Conservation (phyloP, 2,329 filamentous ascomycete genomes). For the Colletotrichum sp. region DNA sequence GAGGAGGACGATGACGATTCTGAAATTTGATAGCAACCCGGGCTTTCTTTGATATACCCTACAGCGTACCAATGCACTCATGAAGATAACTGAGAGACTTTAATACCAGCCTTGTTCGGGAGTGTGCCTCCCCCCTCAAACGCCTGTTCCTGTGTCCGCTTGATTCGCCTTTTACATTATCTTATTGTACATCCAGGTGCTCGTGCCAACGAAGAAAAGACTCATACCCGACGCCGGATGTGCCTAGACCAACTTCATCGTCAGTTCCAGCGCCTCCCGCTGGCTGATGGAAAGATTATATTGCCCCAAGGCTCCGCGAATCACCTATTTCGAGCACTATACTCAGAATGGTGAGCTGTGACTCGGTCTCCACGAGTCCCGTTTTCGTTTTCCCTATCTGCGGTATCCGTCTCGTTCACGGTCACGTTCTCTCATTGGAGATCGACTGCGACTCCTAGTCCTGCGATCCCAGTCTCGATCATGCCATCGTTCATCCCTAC, state of each 20-base stretch:
- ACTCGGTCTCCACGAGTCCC: not conserved
- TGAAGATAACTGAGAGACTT: not conserved
- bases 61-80: not conserved
- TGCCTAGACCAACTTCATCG: not conserved
- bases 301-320: not conserved
- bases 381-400: slow-evolving; percentile 39
- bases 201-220: not conserved
- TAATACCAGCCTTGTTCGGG: slow-evolving; percentile 11
- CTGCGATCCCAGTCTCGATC: slow-evolving; percentile 43
- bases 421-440: slow-evolving; percentile 40
- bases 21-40: slow-evolving; percentile 33
- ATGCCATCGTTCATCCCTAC: slow-evolving; percentile 32
- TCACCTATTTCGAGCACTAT: not conserved
- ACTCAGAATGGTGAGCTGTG: not conserved
- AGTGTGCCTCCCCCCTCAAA: slow-evolving; percentile 1
- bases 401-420: slow-evolving; percentile 53
- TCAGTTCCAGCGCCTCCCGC: not conserved
- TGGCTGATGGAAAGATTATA: not conserved
- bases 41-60: not conserved
- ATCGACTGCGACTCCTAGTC: slow-evolving; percentile 45
- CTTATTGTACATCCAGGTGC: not conserved
- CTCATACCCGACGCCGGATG: not conserved
- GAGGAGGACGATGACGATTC: slow-evolving; percentile 74
- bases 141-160: slow-evolving; percentile 12
- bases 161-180: not conserved